Conservation (phyloP, 352 stramenopile species). For the Globisporangium canariense region DNA sequence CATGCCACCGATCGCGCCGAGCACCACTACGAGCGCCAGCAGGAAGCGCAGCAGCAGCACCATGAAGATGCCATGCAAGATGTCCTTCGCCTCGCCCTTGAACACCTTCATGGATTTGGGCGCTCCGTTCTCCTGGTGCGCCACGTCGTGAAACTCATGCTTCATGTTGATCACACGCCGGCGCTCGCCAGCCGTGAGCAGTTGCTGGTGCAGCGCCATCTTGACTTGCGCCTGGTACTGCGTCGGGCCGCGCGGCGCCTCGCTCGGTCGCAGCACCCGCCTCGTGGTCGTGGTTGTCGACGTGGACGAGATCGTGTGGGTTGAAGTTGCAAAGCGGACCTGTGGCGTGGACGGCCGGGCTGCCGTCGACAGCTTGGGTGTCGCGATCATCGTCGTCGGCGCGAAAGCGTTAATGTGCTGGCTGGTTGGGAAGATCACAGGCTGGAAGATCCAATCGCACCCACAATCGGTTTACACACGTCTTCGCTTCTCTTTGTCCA, state of each 20-base stretch:
- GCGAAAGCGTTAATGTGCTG: background rate
- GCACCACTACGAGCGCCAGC: constrained; percentile 32
- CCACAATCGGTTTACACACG: too few species aligned
- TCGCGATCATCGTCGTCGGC: background rate
- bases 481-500: too few species aligned
- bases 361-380: background rate
- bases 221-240: constrained; percentile 22
- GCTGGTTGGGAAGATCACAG: background rate
- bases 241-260: constrained; percentile 1
- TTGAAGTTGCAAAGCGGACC: constrained; percentile 4
- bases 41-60: constrained; percentile 54
- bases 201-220: constrained; percentile 20
- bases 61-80: constrained; percentile 60
- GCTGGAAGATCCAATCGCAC: background rate
- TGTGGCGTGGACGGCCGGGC: background rate
- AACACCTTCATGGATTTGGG: constrained; percentile 59
- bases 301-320: background rate
- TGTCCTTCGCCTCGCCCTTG: constrained; percentile 50
- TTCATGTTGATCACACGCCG: constrained; percentile 30
- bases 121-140: constrained; percentile 42
- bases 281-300: constrained; percentile 6
- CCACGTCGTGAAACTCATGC: constrained; percentile 29
- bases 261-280: constrained; percentile 3
- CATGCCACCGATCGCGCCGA: constrained; percentile 29
- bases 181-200: constrained; percentile 17